Conservation (phyloP, 1,284 basidiomycete genomes). For the Cryptococcus floricola region DNA sequence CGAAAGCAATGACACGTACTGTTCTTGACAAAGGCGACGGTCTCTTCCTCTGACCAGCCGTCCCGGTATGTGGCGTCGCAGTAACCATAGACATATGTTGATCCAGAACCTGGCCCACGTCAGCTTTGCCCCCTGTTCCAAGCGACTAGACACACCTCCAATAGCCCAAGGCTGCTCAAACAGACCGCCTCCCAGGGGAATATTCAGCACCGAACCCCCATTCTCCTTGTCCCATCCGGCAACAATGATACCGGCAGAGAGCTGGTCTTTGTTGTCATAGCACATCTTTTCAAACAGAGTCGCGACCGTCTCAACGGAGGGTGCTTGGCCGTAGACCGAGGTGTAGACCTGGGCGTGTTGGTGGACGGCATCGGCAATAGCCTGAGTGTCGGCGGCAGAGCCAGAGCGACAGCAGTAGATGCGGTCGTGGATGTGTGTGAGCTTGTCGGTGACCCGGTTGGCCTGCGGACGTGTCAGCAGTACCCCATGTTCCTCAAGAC, state of each 20-base stretch:
- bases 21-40: slow-evolving; percentile 91
- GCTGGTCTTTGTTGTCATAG: slow-evolving; percentile 87
- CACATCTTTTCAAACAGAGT: slow-evolving; percentile 83
- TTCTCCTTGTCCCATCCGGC: slow-evolving; percentile 93
- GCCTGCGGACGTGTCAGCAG: slow-evolving; percentile 51
- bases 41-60: slow-evolving; percentile 88
- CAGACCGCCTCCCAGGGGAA: slow-evolving; percentile 86
- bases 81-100: slow-evolving; percentile 97
- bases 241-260: slow-evolving; percentile 94
- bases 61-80: slow-evolving; percentile 97
- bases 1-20: slow-evolving; percentile 59
- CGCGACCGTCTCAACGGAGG: slow-evolving; percentile 78
- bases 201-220: slow-evolving; percentile 95
- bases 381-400: slow-evolving; percentile 96
- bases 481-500: not conserved
- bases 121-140: slow-evolving; percentile 6
- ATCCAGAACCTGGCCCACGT: slow-evolving; percentile 74
- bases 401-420: slow-evolving; percentile 99
- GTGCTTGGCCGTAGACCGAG: slow-evolving; percentile 60
- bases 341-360: slow-evolving; percentile 78
- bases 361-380: slow-evolving; percentile 89
- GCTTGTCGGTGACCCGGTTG: slow-evolving; percentile 97
- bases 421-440: slow-evolving; percentile 94
- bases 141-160: slow-evolving; percentile 60
- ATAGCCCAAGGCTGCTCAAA: slow-evolving; percentile 97